These are phyloP conservation scores for Colletotrichum karsti DNA, from an alignment of 2,329 filamentous ascomycete species.

Conservation along the genomic window DNA sequence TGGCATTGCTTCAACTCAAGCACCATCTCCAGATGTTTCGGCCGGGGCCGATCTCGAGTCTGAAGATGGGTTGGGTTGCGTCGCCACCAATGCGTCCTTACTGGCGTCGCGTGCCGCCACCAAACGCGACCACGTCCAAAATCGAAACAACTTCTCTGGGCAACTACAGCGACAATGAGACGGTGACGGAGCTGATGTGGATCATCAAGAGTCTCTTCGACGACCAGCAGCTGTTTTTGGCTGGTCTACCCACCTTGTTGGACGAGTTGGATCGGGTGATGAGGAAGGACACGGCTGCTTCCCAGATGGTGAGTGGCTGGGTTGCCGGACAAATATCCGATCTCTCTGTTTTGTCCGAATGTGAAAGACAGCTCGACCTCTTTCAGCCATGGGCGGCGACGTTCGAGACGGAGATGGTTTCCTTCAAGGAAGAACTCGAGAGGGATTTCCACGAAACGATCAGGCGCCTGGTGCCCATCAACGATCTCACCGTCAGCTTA, in stretches of 20 bases:
- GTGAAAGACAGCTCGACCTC: constrained; percentile 50
- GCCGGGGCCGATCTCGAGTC: not conserved
- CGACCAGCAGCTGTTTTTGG: constrained; percentile 40
- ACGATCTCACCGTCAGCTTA: constrained; percentile 22
- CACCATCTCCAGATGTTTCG: not conserved
- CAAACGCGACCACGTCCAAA: constrained; percentile 27
- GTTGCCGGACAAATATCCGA: constrained; percentile 49
- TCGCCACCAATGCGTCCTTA: constrained; percentile 51
- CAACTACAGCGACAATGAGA: constrained; percentile 27
- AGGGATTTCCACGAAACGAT: constrained; percentile 33
- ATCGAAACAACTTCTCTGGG: constrained; percentile 32
- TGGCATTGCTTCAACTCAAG: constrained; percentile 10
- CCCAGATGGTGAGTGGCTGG: constrained; percentile 45
- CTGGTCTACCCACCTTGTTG: constrained; percentile 44
- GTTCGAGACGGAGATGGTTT: constrained; percentile 42
- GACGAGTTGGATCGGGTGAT: constrained; percentile 59
- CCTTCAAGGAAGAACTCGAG: constrained; percentile 35
- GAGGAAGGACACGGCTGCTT: constrained; percentile 42
- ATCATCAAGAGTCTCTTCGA: constrained; percentile 48
- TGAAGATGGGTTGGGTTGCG: constrained; percentile 32
- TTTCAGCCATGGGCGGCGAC: constrained; percentile 58
- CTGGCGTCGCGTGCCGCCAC: constrained; percentile 39
- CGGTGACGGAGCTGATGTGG: constrained; percentile 41
- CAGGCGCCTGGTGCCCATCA: constrained; percentile 27
- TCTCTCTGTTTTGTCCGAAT: constrained; percentile 54